Evolutionary conservation across 768 basidiomycete species (phyloP), one percentile per base, ranked within the genome.

Genomic region (Daedalea quercina): DNA sequence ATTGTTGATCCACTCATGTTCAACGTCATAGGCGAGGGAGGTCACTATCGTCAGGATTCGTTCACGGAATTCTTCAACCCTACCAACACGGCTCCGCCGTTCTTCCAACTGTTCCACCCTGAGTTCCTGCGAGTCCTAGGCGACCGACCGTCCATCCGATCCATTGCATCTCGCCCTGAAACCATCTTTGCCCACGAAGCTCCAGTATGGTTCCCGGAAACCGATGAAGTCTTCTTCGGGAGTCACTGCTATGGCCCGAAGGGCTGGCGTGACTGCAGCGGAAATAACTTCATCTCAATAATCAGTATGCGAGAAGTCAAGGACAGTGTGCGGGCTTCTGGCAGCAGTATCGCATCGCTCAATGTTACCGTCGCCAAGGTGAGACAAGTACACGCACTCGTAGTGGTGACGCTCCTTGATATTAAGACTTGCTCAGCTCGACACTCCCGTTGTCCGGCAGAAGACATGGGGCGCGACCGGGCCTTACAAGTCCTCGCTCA

Each of bases 111-210:
- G 20, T 77, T 76, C 61, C 72, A 81, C 59, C 63, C 67, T 3
- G 66, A 67, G n/a, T 89, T 90, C 66, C 68, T 84, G 44, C 52
- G 64, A 8, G 70, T 89, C 51, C 75, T 88, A 1, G 88, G 87
- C 1, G 56, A 65, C 3, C 67, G 70, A 20, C 80, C 87, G 3
- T 76, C 76, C 0, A 75, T 90, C 44, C 74, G 76, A 3, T 64
- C 78, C 54, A 77, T 92, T 44, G 81, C 81, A 0, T 76, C 77
- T 9, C 79, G 81, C 54, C 74, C 76, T 2, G 78, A 74, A 2
- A 83, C 82, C 63, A 82, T 82, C 2, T 81, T 88, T 56, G 87
- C 87, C 17, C 88, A 91, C 61, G 90, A 92, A 68, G 89, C 85
- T 2, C 85, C 86, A 0, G 72, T 90, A 1, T 88, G 81, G 65